These are phyloP conservation scores for Misopates orontium DNA, from an alignment of 257 asterid species.

Conservation along the genomic window DNA sequence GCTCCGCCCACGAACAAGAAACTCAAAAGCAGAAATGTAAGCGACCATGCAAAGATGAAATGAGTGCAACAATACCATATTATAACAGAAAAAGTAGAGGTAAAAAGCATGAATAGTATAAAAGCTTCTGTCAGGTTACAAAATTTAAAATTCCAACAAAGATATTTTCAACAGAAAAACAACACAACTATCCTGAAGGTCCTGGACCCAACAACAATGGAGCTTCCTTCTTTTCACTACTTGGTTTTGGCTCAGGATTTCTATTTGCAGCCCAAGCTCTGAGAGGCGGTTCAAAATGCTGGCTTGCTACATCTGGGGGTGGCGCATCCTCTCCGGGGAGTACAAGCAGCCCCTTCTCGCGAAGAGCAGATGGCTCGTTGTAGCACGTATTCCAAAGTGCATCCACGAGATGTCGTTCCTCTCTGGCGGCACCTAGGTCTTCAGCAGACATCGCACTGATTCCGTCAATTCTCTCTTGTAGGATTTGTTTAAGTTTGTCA, in stretches of 20 bases:
- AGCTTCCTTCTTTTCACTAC: slow-evolving; percentile 46
- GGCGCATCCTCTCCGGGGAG: slow-evolving; percentile 82
- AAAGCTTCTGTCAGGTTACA: no score
- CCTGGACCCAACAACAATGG: slow-evolving; percentile 62
- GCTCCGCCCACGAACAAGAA: no score
- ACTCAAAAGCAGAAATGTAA: no score
- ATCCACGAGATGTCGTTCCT: slow-evolving; percentile 80
- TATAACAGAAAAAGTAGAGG: no score
- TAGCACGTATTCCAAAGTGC: slow-evolving; percentile 69
- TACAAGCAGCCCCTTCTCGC: slow-evolving; percentile 64
- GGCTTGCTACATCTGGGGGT: slow-evolving; percentile 85
- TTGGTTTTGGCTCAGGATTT: slow-evolving; percentile 35
- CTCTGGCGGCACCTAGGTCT: slow-evolving; percentile 76
- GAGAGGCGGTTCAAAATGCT: slow-evolving; percentile 75
- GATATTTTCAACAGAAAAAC: no score
- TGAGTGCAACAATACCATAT: no score
- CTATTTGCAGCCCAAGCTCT: slow-evolving; percentile 77
- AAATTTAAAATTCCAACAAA: no score
- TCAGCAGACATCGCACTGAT: slow-evolving; percentile 65
- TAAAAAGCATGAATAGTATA: no score
- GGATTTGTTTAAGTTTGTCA: slow-evolving; percentile 62
- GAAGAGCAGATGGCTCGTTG: slow-evolving; percentile 74
- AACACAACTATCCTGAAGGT: slow-evolving; percentile 25
- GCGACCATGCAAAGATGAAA: no score
- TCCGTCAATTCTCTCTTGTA: slow-evolving; percentile 59